Evolutionary conservation across 257 asterid genomes (phyloP).

Genomic region (Fraxinus quadrangulata): DNA sequence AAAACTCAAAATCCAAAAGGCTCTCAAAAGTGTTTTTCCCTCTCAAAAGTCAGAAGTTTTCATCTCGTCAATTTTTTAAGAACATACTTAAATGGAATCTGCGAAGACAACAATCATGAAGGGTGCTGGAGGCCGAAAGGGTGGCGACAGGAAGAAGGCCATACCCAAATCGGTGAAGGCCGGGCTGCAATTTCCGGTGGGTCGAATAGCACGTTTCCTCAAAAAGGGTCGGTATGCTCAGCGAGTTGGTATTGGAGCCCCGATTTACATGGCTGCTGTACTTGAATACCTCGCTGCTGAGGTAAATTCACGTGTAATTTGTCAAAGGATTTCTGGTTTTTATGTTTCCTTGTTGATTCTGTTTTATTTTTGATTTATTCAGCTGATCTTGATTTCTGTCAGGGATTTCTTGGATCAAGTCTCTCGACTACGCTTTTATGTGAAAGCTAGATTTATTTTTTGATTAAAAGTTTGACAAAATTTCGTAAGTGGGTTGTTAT

Average conservation of each 20-base stretch:
- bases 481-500: too few species aligned
- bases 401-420: too few species aligned
- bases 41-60: background rate
- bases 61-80: too few species aligned
- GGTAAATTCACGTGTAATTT: background rate
- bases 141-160: background rate
- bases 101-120: background rate
- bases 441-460: too few species aligned
- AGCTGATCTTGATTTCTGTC: too few species aligned
- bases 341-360: background rate
- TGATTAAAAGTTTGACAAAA: too few species aligned
- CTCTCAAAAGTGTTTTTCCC: background rate
- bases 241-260: conserved; percentile 1
- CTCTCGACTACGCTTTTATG: too few species aligned
- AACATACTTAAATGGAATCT: background rate
- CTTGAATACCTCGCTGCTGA: conserved; percentile 3
- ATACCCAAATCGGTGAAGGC: conserved; percentile 2
- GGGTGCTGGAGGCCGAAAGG: conserved; percentile 8
- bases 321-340: background rate
- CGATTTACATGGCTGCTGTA: conserved; percentile 4
- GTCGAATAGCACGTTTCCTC: conserved; percentile 5
- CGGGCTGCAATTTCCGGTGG: background rate
- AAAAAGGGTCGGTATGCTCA: background rate
- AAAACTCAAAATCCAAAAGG: background rate
- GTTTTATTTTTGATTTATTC: too few species aligned